phyloP scores from a whole-genome alignment of 352 stramenopile genomes.

The Globisporangium mamillatum region DNA sequence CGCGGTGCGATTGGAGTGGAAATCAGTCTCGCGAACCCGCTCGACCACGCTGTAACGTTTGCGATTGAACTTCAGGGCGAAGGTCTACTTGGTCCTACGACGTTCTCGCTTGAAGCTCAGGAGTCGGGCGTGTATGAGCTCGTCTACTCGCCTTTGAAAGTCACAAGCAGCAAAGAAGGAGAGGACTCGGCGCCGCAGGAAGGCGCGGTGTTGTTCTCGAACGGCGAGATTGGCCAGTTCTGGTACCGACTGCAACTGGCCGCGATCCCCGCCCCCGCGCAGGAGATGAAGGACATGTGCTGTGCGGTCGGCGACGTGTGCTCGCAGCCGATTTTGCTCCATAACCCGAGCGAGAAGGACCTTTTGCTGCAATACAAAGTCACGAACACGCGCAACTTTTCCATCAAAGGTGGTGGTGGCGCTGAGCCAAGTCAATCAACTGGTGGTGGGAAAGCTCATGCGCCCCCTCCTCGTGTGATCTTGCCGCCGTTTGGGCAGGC shows the following conservation, averaged over 20 bases:
- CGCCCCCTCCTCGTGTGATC: conserved; percentile 25
- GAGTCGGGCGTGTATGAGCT: conserved; percentile 88
- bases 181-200: conserved; percentile 22
- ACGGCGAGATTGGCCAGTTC: conserved; percentile 90
- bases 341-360: conserved; percentile 87
- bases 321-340: conserved; percentile 72
- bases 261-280: conserved; percentile 47
- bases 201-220: conserved; percentile 88
- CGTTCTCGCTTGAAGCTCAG: conserved; percentile 67
- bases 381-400: conserved; percentile 88
- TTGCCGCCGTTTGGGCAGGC: conserved; percentile 68
- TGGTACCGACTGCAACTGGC: conserved; percentile 90
- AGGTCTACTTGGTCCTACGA: conserved; percentile 77
- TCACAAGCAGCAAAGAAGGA: conserved; percentile 23
- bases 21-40: conserved; percentile 89
- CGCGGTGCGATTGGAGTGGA: conserved; percentile 85
- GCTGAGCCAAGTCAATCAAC: background rate
- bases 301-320: conserved; percentile 84
- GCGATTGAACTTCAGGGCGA: conserved; percentile 80
- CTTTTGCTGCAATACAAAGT: conserved; percentile 71
- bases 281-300: conserved; percentile 68
- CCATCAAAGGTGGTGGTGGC: conserved; percentile 42
- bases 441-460: background rate
- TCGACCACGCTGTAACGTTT: conserved; percentile 84
- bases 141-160: conserved; percentile 86